Base-by-base conservation (phyloP, 345 rosid species). In the Sonneratia alba region DNA sequence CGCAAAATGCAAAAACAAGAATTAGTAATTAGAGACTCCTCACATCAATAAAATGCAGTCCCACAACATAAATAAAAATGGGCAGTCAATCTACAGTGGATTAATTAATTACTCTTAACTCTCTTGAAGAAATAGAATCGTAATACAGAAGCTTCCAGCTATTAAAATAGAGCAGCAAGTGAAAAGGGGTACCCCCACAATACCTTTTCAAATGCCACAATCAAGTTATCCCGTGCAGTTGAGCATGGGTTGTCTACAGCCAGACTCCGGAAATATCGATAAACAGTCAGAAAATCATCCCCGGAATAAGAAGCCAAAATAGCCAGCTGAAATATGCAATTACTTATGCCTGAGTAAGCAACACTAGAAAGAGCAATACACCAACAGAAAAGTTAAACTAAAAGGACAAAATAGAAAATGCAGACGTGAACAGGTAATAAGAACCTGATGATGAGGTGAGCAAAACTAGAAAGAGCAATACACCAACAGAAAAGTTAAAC, bases 151-250 rank as follows among this genome's bases (percentile, higher is more conserved):
- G 56, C 56, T 27, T 27, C 32, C 32, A 27, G 32, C 32, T 27
- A 27, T 27, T 27, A 27, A 27, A 27, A 27, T 4, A 40, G 7
- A 40, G 43, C 43, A 40, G 43, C 43, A 40, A 40, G 9, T 4
- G 53, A 10, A 10, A 48, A 14, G 53, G 18, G 18, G 53, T 15
- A 3, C 9, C 49, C 47, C 49, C 49, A 45, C 49, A 32, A 3
- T 73, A 94, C 98, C 98, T 94, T 94, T 77, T 95, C 99, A 84
- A 95, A 95, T 75, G 97, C 96, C 77, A 95, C 91, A 72, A 92
- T 88, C 86, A 95, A 85, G 79, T 95, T 95, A 79, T 95, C 99
- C 77, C 99, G 89, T 48, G 99, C 99, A 74, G 99, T 95, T 37
- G 95, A 74, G 71, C 91, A 95, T 61, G 97, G 99, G 77, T 75